Evolutionary conservation across 1,284 basidiomycete genomes (phyloP).

Genomic region (Ganoderma multipileum): DNA sequence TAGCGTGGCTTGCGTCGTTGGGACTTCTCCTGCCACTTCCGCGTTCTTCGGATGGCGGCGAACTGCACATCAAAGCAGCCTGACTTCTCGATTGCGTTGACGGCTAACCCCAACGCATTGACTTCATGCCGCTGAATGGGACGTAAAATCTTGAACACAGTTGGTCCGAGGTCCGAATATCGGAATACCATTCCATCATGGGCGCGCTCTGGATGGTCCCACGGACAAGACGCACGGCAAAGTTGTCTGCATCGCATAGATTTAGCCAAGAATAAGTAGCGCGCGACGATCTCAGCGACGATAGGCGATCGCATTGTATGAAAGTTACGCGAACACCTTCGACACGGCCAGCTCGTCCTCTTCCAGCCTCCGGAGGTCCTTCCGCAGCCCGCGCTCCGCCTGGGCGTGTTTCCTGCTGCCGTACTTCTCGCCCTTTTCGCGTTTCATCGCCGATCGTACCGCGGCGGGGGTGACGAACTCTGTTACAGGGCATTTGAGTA

Average conservation of each 20-base stretch:
- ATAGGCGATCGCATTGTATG: not conserved
- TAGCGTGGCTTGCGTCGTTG: not conserved
- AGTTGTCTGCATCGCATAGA: not conserved
- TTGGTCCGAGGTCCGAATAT: too few species aligned
- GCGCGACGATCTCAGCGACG: not conserved
- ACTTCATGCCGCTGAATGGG: too few species aligned
- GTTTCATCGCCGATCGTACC: slow-evolving; percentile 75
- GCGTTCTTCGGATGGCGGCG: too few species aligned
- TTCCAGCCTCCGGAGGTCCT: slow-evolving; percentile 66
- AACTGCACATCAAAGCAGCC: too few species aligned
- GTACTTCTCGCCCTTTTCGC: slow-evolving; percentile 84
- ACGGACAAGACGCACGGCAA: too few species aligned
- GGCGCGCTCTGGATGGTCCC: too few species aligned
- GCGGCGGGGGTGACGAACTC: slow-evolving; percentile 93
- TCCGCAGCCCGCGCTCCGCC: slow-evolving; percentile 70
- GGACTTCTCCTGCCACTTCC: not conserved
- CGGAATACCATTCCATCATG: too few species aligned
- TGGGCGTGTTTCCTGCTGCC: slow-evolving; percentile 82
- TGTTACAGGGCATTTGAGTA: slow-evolving; percentile 39
- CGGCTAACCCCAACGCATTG: too few species aligned
- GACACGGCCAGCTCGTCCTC: slow-evolving; percentile 87
- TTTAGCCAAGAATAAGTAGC: not conserved
- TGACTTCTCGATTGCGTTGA: too few species aligned
- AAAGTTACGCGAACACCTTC: slow-evolving; percentile 83
- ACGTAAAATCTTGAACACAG: too few species aligned